These are phyloP conservation scores for Boletus sp. DNA, from an alignment of 768 basidiomycete species.

Conservation along the genomic window DNA sequence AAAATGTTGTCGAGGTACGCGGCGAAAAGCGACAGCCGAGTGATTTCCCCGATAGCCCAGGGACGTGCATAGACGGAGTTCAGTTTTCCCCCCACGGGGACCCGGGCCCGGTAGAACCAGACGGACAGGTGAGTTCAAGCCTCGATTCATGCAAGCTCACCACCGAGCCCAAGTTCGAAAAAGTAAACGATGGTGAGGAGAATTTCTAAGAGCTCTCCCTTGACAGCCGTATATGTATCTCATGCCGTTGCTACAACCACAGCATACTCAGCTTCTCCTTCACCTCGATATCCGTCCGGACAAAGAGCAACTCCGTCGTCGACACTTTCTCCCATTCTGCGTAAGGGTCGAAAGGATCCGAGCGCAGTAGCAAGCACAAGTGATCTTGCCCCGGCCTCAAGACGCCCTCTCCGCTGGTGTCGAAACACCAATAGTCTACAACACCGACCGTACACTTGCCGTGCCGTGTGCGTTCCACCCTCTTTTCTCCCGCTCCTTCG, in stretches of 20 bases:
- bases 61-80: too few relatives aligned
- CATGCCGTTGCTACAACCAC: conserved; percentile 19
- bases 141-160: too few relatives aligned
- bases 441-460: conserved; percentile 25
- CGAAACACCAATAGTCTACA: conserved; percentile 33
- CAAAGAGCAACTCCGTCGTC: conserved; percentile 28
- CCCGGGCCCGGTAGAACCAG: too few relatives aligned
- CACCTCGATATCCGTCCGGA: conserved; percentile 19
- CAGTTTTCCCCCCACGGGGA: too few relatives aligned
- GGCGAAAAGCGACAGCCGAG: too few relatives aligned
- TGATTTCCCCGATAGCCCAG: too few relatives aligned
- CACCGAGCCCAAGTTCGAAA: too few relatives aligned
- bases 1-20: too few relatives aligned
- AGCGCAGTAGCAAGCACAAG: conserved; percentile 26
- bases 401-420: conserved; percentile 23
- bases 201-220: neutral
- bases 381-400: conserved; percentile 26
- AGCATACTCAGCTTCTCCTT: conserved; percentile 12
- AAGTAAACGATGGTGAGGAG: neutral
- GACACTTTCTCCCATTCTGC: conserved; percentile 25
- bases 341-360: conserved; percentile 30
- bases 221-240: too few relatives aligned
- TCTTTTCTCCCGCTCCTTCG: conserved; percentile 10
- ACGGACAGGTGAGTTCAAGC: neutral
- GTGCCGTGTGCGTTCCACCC: conserved; percentile 15